Conservation (phyloP, 192 early-diverging fungal genomes). For the Coemansia sp. region DNA sequence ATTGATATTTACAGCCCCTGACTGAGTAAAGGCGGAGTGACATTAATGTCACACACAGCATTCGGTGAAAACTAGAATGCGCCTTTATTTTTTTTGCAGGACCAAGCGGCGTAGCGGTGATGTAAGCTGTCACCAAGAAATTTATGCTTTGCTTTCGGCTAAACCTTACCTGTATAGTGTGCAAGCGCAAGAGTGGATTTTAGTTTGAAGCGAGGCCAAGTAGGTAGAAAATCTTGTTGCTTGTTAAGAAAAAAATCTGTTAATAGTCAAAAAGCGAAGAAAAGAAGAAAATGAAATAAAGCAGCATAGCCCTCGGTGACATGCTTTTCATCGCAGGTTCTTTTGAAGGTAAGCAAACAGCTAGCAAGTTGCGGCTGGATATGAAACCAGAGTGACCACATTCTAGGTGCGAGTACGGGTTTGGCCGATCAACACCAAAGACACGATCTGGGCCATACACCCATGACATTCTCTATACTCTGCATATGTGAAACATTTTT, state of each 20-base stretch:
- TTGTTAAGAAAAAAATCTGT: not conserved
- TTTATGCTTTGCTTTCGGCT: not conserved
- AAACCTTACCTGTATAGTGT: slow-evolving; percentile 3
- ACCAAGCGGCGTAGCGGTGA: not conserved
- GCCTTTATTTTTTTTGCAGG: not conserved
- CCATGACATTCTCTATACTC: not conserved
- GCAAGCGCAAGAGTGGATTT: not conserved
- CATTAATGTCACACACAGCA: not conserved
- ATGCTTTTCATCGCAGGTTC: not conserved
- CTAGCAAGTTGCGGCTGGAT: not conserved
- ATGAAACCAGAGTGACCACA: slow-evolving; percentile 6
- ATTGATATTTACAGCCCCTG: not conserved
- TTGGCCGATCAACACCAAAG: slow-evolving; percentile 5
- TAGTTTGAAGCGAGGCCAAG: not conserved
- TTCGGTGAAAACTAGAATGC: not conserved
- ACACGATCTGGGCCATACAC: not conserved
- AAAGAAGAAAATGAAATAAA: not conserved
- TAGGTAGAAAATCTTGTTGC: not conserved
- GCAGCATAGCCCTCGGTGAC: not conserved
- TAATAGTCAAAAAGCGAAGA: not conserved
- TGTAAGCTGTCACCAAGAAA: not conserved
- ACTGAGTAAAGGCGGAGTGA: not conserved
- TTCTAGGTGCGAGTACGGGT: not conserved
- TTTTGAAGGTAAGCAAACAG: not conserved
- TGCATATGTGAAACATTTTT: not conserved